These are phyloP conservation scores for Penicillium salamii DNA, from an alignment of 495 filamentous ascomycete species.

Conservation along the genomic window DNA sequence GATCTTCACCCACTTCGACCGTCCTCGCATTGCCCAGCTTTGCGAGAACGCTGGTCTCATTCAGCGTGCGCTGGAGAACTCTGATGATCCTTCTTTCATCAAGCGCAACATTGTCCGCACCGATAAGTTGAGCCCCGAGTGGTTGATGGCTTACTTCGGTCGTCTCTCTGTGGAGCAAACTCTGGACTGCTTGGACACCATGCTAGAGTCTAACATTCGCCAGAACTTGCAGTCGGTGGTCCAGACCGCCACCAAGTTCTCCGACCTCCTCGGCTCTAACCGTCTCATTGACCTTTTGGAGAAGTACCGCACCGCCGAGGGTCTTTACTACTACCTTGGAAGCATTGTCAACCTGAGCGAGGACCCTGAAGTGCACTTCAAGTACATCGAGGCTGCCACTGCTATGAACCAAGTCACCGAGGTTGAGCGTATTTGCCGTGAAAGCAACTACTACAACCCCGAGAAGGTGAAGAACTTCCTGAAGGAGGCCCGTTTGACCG, in stretches of 20 bases:
- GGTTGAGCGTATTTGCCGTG: slow-evolving; percentile 94
- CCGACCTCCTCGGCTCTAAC: slow-evolving; percentile 88
- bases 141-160: slow-evolving; percentile 89
- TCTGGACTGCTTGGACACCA: slow-evolving; percentile 89
- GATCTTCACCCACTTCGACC: slow-evolving; percentile 96
- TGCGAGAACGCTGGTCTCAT: slow-evolving; percentile 88
- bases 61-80: slow-evolving; percentile 90
- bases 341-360: slow-evolving; percentile 97
- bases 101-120: slow-evolving; percentile 84
- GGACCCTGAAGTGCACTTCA: slow-evolving; percentile 95
- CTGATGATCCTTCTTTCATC: slow-evolving; percentile 83
- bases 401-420: slow-evolving; percentile 88
- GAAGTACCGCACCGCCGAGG: slow-evolving; percentile 94
- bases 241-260: slow-evolving; percentile 95
- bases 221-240: slow-evolving; percentile 94
- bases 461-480: slow-evolving; percentile 99
- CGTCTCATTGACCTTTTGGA: slow-evolving; percentile 91
- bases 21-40: slow-evolving; percentile 76
- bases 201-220: slow-evolving; percentile 93
- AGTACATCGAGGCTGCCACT: slow-evolving; percentile 97
- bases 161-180: slow-evolving; percentile 92
- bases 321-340: slow-evolving; percentile 96
- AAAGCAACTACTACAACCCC: slow-evolving; percentile 91
- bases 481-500: slow-evolving; percentile 88
- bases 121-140: slow-evolving; percentile 82